Evolutionary conservation across 2,329 filamentous ascomycete species (phyloP), one percentile per base, ranked within the genome.

Genomic region (Colletotrichum eleusines): DNA sequence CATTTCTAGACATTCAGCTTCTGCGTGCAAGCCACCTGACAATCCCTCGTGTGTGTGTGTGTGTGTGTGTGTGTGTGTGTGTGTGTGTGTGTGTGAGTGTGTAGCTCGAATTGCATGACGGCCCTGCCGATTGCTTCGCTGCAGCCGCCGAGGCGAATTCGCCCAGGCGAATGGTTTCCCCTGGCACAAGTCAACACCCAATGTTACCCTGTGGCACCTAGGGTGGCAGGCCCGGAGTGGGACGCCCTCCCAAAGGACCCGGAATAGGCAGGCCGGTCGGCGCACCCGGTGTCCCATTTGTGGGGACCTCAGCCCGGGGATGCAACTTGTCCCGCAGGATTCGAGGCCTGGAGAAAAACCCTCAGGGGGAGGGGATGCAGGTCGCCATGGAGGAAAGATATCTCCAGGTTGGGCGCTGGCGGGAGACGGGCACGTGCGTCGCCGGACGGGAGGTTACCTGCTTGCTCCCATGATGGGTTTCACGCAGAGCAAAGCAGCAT

Each of bases 261-360:
- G 48, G 54, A 72, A 65, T 57, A 72, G 69, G 66, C 69, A 72
- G 69, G 66, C 69, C 69, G 69, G 69, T 69, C 69, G 66, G 46
- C 55, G 59, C 54, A 71, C 59, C 65, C 65, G 60, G 65, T 58
- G 54, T 69, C 50, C 55, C 66, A 66, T 64, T 26, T 70, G 66
- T 51, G 69, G 69, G 66, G 66, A 70, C 58, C 53, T n/a, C 44
- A 23, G 51, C 44, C 53, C 64, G 69, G 68, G 68, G 58, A 58
- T 68, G 53, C 33, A 54, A 58, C 61, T 66, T 60, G 51, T 71
- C 58, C 48, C 60, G 58, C 64, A 71, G 69, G 69, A 71, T 59
- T 63, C 59, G 38, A 53, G 44, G 51, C 64, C 58, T 54, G 20
- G 64, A 40, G 51, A 42, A 63, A 54, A 54, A 44, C 63, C 23